A percentile compares a stretch with the other conserved stretches of the same genome.
These are phyloP conservation scores for Vitellaria paradoxa DNA, from an alignment of 179 eudicot genomes.

Conservation along the genomic window DNA sequence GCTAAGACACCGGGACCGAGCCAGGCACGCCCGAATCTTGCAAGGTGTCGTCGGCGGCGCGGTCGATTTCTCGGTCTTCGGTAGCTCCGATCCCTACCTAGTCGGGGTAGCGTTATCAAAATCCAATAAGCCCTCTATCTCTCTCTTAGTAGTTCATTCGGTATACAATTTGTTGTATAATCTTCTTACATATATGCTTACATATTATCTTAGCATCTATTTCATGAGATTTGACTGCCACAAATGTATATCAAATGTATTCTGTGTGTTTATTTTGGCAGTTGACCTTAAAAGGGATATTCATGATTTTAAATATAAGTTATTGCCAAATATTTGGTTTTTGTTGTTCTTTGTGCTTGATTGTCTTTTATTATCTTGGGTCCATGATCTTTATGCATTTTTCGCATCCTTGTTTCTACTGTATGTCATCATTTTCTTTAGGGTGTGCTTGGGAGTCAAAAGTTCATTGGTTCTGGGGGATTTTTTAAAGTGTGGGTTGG, in stretches of 20 bases:
- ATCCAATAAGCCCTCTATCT: neutral
- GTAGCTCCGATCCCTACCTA: conserved; percentile 70
- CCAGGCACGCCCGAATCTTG: conserved; percentile 66
- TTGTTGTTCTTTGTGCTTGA: neutral
- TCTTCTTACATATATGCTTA: no score
- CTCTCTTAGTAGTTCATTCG: neutral
- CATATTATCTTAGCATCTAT: no score
- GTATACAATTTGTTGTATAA: neutral
- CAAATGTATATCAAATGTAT: no score
- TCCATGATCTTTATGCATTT: neutral
- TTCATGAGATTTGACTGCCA: no score
- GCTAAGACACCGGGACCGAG: conserved; percentile 66
- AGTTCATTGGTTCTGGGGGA: no score
- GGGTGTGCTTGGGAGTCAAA: no score
- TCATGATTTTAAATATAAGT: neutral
- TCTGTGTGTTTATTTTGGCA: no score
- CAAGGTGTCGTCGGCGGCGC: conserved; percentile 58
- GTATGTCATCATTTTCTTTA: neutral
- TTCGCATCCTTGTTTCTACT: neutral
- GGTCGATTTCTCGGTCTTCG: conserved; percentile 71
- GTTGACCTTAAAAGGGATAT: no score
- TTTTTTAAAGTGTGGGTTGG: no score
- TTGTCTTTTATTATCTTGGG: neutral
- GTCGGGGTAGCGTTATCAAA: conserved; percentile 59
- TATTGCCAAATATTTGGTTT: neutral